Evolutionary conservation across 306 rosid genomes (phyloP), one percentile per base, ranked within the genome.

Genomic region (Hylodesmum podocarpum): DNA sequence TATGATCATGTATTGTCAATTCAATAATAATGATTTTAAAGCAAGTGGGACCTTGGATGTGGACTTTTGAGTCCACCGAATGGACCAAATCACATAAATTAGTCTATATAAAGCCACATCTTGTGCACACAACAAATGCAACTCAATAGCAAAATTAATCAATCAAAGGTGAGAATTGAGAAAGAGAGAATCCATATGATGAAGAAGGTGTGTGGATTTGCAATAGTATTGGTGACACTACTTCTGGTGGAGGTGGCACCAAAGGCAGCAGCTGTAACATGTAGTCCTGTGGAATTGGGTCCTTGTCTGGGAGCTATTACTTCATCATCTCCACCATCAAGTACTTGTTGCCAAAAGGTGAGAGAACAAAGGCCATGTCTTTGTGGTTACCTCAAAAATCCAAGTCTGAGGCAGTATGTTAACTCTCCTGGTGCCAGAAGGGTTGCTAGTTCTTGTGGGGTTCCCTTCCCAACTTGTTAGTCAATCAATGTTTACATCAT

Each of bases 351-450:
- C 58, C 63, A 77, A 59, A 89, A 80, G 50, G 14, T 75, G 79
- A 85, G 49, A 54, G 86, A 86, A 68, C 96, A 90, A 36, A 82
- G 14, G 73, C 85, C 93, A 50, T 90, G 96, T 75, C 85, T 87
- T 2, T 90, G 96, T 72, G 87, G 78, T 40, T 90, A 90, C 80
- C 53, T 83, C 39, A 85, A 73, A 58, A 76, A 85, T 44, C 96
- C 96, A 13, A 62, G 22, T n/a, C 78, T 86, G 1, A 66, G 36
- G 54, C 82, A 55, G 21, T 90, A 85, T 33, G 55, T 86, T 2
- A 74, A 69, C 61, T 77, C 88, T 75, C 79, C 89, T 0, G 89
- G 85, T 16, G 69, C 91, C 21, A 81, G 27, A 80, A 87, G 72
- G 58, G 89, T 90, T 0, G 80, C 86, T 19, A 28, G 18, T 37